Conservation (phyloP, 306 rosid species). For the Vigna angularis region DNA sequence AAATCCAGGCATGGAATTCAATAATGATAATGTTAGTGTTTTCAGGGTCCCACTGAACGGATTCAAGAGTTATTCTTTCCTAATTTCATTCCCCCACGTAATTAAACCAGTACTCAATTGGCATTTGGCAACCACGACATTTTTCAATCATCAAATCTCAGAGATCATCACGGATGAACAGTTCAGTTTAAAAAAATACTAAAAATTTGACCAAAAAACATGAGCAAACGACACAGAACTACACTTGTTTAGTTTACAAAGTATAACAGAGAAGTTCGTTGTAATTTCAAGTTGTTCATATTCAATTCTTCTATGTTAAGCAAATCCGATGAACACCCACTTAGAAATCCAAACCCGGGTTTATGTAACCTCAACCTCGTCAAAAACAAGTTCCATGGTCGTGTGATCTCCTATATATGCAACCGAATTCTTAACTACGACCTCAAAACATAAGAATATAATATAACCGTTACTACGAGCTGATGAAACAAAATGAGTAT, state of each 20-base stretch:
- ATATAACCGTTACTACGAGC: background rate
- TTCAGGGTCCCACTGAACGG: conserved; percentile 48
- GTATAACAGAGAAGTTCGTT: background rate
- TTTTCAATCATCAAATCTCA: conserved; percentile 24
- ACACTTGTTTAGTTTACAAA: conserved; percentile 8
- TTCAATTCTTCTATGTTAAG: background rate
- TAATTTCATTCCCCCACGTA: conserved; percentile 37
- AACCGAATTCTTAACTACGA: background rate
- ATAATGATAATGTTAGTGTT: conserved; percentile 32
- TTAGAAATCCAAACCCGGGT: conserved; percentile 12
- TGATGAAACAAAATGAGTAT: background rate
- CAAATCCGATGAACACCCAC: conserved; percentile 25
- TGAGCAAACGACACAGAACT: background rate
- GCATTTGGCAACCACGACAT: conserved; percentile 4
- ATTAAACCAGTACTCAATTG: conserved; percentile 24
- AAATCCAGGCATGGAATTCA: background rate
- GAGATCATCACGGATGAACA: conserved; percentile 53
- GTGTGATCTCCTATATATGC: conserved; percentile 12
- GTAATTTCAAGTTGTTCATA: background rate
- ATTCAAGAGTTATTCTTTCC: background rate
- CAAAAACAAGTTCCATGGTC: background rate
- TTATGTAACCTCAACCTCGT: conserved; percentile 21
- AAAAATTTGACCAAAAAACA: background rate
- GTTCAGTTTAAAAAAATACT: background rate
- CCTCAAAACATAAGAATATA: background rate